Conservation (phyloP, 108 stramenopile species). For the Bacterosira constricta region DNA sequence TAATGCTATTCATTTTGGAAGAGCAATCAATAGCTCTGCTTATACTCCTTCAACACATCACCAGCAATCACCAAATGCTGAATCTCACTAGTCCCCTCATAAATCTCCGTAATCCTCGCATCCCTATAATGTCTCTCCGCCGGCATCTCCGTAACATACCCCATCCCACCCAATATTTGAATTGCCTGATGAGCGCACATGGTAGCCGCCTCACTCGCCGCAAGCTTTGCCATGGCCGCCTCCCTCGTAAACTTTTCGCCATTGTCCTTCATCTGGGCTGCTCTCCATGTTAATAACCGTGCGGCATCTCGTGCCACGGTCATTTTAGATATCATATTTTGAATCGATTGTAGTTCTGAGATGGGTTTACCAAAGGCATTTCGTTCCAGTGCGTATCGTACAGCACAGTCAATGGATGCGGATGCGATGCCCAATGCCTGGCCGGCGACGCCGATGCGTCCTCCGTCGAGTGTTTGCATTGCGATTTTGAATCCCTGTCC, state of each 20-base stretch:
- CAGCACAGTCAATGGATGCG: conserved; percentile 94
- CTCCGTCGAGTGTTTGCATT: conserved; percentile 95
- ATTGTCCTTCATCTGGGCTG: conserved; percentile 90
- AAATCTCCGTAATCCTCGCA: conserved; percentile 98
- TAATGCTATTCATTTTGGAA: no score
- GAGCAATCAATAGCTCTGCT: conserved; percentile 46
- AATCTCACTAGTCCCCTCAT: conserved; percentile 96
- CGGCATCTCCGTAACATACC: conserved; percentile 97
- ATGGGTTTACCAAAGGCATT: conserved; percentile 96
- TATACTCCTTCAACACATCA: conserved; percentile 94
- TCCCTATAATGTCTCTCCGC: conserved; percentile 97
- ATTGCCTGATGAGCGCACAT: conserved; percentile 96
- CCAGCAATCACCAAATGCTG: conserved; percentile 96
- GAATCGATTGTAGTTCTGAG: conserved; percentile 91
- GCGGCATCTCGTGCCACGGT: conserved; percentile 85
- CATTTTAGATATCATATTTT: conserved; percentile 92
- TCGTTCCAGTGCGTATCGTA: conserved; percentile 92
- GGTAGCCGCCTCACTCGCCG: conserved; percentile 94
- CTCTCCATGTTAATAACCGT: conserved; percentile 94
- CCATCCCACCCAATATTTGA: conserved; percentile 95
- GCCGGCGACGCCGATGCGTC: conserved; percentile 96
- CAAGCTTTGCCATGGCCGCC: conserved; percentile 97
- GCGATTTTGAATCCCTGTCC: conserved; percentile 98
- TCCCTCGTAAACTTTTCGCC: conserved; percentile 86
- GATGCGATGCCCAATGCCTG: conserved; percentile 95